A percentile compares a stretch with the other conserved stretches of the same genome.
phyloP scores from a whole-genome alignment of 179 eudicot genomes.

The Silene noctiflora region DNA sequence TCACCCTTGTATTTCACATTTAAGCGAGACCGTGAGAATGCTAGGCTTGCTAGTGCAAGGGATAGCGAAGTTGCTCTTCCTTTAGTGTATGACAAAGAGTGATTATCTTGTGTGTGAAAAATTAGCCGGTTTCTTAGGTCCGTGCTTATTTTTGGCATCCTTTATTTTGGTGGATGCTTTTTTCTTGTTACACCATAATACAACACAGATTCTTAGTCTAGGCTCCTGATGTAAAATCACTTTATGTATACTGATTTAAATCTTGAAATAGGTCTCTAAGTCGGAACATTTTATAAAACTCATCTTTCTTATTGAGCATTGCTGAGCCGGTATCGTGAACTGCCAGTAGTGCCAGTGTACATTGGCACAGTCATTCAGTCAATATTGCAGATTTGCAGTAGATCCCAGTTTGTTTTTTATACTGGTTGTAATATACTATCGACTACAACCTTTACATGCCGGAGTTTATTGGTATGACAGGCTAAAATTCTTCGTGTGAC shows the following conservation, averaged over 20 bases:
- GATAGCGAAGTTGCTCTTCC: slow-evolving; percentile 37
- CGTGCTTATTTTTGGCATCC: neutral
- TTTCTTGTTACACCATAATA: neutral
- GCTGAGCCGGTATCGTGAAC: neutral
- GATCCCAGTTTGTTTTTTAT: neutral
- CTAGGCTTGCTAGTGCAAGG: slow-evolving; percentile 55
- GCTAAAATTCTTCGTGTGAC: neutral
- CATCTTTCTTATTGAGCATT: no score
- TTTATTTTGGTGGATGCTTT: neutral
- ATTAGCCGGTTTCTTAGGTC: neutral
- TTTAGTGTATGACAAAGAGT: slow-evolving; percentile 17
- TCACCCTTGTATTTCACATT: slow-evolving; percentile 66
- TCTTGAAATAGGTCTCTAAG: neutral
- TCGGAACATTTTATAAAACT: neutral
- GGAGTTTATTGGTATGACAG: neutral
- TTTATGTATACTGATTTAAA: neutral
- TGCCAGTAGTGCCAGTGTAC: neutral
- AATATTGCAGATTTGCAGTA: neutral
- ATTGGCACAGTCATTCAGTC: neutral
- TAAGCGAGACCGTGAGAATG: slow-evolving; percentile 62
- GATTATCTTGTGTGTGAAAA: neutral
- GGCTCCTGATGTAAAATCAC: slow-evolving; percentile 9
- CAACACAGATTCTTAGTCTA: slow-evolving; percentile 1
- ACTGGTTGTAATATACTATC: neutral
- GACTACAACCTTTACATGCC: neutral